phyloP scores from a whole-genome alignment of 179 eudicot species.

The Patellifolia procumbens region DNA sequence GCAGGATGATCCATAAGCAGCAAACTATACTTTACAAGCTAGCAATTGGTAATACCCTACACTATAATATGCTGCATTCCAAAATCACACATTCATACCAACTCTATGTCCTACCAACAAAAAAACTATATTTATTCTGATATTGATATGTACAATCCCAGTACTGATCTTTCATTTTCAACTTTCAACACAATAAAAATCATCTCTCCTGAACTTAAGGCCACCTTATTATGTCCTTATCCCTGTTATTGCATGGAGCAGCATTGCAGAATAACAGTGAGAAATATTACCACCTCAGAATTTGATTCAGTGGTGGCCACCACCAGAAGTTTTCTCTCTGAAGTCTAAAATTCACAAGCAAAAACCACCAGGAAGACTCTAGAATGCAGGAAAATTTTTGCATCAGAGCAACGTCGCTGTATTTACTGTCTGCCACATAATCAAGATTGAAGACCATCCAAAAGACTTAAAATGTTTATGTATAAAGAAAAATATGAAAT shows the following conservation, averaged over 20 bases:
- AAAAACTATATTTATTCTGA: not conserved
- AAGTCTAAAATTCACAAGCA: not conserved
- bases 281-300: not conserved
- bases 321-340: not conserved
- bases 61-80: slow-evolving; percentile 6
- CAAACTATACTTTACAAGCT: slow-evolving; percentile 6
- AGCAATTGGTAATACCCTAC: not conserved
- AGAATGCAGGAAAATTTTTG: not conserved
- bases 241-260: not conserved
- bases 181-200: not conserved
- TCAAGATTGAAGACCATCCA: not conserved
- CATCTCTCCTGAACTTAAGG: not conserved
- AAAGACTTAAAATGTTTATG: no score
- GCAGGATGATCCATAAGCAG: not conserved
- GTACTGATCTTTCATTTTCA: not conserved
- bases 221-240: not conserved
- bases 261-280: not conserved
- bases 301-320: not conserved
- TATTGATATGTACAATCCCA: slow-evolving; percentile 13
- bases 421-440: slow-evolving; percentile 6
- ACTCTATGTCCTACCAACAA: slow-evolving; percentile 8
- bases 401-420: not conserved
- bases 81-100: not conserved
- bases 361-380: slow-evolving; percentile 1
- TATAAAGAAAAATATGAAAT: no score